Percentiles rank a stretch among this genome's conserved stretches.
These are phyloP conservation scores for Trametes cinnabarina DNA, from an alignment of 768 basidiomycete species.

Conservation along the genomic window DNA sequence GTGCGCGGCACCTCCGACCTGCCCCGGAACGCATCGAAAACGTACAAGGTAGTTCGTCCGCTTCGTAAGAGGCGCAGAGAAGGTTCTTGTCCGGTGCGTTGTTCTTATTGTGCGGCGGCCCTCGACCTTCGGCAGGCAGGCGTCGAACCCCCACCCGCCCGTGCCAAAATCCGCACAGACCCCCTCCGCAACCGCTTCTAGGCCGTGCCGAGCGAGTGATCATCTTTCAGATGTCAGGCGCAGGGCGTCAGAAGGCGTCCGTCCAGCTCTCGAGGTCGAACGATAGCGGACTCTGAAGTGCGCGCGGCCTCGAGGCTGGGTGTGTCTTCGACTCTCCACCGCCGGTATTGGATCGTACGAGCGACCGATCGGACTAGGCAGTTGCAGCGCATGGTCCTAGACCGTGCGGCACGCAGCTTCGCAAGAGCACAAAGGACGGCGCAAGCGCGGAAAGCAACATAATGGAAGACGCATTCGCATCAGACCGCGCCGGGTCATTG, in stretches of 20 bases:
- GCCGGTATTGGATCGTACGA: not conserved
- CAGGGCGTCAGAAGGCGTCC: not conserved
- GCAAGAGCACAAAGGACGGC: too few species aligned
- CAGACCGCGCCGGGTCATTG: not conserved
- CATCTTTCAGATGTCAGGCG: constrained; percentile 7
- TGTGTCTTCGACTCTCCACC: not conserved
- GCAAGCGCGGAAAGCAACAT: too few species aligned
- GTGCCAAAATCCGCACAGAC: not conserved
- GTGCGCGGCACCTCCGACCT: not conserved
- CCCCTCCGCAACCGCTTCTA: constrained; percentile 1
- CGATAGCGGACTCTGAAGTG: constrained; percentile 5
- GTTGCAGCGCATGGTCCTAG: too few species aligned
- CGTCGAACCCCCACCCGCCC: not conserved
- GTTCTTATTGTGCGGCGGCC: not conserved
- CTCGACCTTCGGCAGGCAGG: not conserved
- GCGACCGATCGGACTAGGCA: too few species aligned
- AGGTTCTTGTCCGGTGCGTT: not conserved
- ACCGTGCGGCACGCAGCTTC: too few species aligned
- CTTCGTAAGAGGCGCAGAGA: not conserved
- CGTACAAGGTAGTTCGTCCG: not conserved
- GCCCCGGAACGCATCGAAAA: not conserved
- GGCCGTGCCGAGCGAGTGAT: constrained; percentile 6
- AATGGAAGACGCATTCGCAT: not conserved
- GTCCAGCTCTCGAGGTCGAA: not conserved
- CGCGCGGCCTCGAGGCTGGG: constrained; percentile 5